These are phyloP conservation scores for Ogataea nakhonphanomensis DNA, from an alignment of 805 yeast species.

Conservation along the genomic window DNA sequence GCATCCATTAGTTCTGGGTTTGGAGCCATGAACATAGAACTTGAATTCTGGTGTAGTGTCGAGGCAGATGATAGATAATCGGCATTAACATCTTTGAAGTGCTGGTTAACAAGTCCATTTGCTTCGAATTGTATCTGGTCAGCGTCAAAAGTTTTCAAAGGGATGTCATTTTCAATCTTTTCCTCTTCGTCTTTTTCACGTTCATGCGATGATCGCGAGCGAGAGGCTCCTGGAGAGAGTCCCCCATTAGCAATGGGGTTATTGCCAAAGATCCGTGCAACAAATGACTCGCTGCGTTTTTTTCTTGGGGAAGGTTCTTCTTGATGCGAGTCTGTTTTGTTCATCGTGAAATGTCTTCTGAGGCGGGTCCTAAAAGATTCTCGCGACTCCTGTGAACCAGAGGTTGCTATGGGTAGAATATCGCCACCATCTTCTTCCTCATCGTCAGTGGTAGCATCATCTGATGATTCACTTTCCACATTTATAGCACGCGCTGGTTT, in stretches of 20 bases:
- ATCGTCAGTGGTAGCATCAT: constrained; percentile 28
- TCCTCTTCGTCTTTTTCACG: constrained; percentile 39
- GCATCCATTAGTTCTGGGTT: constrained; percentile 38
- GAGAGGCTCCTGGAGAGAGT: constrained; percentile 18
- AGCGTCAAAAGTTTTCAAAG: constrained; percentile 24
- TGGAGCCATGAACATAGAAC: constrained; percentile 11
- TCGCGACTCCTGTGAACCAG: constrained; percentile 1
- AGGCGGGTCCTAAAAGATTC: constrained; percentile 4
- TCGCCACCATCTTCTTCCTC: constrained; percentile 5
- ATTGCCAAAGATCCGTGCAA: constrained; percentile 12
- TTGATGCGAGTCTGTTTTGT: constrained; percentile 3
- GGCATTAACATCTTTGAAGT: constrained; percentile 33
- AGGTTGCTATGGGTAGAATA: background rate
- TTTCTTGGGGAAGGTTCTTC: background rate
- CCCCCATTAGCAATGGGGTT: constrained; percentile 11
- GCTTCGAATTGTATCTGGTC: constrained; percentile 50
- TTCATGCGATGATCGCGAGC: constrained; percentile 16
- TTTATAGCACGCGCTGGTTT: constrained; percentile 4
- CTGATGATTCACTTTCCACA: constrained; percentile 20
- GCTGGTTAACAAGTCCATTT: constrained; percentile 48
- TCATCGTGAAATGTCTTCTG: constrained; percentile 18
- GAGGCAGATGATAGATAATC: constrained; percentile 13
- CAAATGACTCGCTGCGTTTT: constrained; percentile 9
- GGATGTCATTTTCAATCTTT: constrained; percentile 24
- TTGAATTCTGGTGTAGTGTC: constrained; percentile 12